A percentile compares a stretch with the other conserved stretches of the same genome.
Evolutionary conservation across 176 grass and related monocot species (phyloP).

Genomic region (Ensete ventricosum): DNA sequence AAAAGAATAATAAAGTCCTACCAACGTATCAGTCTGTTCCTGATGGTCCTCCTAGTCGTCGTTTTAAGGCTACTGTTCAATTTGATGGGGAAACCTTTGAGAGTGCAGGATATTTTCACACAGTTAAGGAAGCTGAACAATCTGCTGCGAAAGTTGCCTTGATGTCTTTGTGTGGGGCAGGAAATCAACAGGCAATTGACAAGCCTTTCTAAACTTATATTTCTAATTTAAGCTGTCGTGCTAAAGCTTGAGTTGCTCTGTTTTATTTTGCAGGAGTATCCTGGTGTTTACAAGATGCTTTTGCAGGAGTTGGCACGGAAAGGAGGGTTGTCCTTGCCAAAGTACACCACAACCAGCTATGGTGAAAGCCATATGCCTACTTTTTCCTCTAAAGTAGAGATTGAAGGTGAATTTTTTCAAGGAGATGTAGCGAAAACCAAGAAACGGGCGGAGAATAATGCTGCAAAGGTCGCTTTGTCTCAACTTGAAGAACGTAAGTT

Average conservation of each 20-base stretch:
- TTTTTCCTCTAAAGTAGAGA: slow-evolving; percentile 47
- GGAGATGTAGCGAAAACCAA: slow-evolving; percentile 49
- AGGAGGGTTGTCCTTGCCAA: slow-evolving; percentile 39
- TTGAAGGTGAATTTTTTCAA: slow-evolving; percentile 37
- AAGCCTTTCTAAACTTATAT: slow-evolving; percentile 11
- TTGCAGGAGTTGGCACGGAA: slow-evolving; percentile 61
- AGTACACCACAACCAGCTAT: slow-evolving; percentile 34
- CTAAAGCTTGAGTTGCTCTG: slow-evolving; percentile 18
- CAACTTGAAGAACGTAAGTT: slow-evolving; percentile 49
- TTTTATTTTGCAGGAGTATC: slow-evolving; percentile 42
- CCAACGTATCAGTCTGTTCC: slow-evolving; percentile 34
- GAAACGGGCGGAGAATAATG: slow-evolving; percentile 60
- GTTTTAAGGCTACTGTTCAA: slow-evolving; percentile 53
- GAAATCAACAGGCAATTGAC: not conserved
- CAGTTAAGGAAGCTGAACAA: slow-evolving; percentile 54
- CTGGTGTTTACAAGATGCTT: slow-evolving; percentile 35
- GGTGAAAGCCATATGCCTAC: slow-evolving; percentile 3
- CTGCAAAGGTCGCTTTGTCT: slow-evolving; percentile 52
- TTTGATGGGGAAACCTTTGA: slow-evolving; percentile 63
- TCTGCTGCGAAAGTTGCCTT: slow-evolving; percentile 69
- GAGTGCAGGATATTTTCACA: slow-evolving; percentile 33
- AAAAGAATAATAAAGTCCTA: slow-evolving; percentile 41
- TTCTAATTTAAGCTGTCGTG: too few species aligned
- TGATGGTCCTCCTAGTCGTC: slow-evolving; percentile 27
- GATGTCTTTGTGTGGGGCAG: slow-evolving; percentile 38